These are phyloP conservation scores for Hypoxylon perforatum DNA, from an alignment of 495 filamentous ascomycete genomes.

Conservation along the genomic window DNA sequence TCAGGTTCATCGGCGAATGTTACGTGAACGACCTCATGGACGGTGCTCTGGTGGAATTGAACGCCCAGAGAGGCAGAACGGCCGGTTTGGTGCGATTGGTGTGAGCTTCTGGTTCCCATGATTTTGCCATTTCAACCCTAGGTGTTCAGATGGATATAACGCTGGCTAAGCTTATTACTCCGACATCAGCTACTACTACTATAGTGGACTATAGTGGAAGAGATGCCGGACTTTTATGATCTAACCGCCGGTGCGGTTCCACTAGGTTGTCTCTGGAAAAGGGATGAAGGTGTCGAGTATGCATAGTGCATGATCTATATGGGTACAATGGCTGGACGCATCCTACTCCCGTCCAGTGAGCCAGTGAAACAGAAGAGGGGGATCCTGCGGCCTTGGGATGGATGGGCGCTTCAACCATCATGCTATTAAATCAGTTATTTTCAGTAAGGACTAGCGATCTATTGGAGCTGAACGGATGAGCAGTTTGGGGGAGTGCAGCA, in stretches of 20 bases:
- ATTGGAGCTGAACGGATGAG: slow-evolving; percentile 22
- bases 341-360: slow-evolving; percentile 14
- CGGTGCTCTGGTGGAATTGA: slow-evolving; percentile 11
- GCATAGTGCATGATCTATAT: slow-evolving; percentile 37
- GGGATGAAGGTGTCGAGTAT: slow-evolving; percentile 17
- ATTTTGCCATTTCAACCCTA: not conserved
- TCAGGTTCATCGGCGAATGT: slow-evolving; percentile 32
- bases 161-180: slow-evolving; percentile 13
- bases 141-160: slow-evolving; percentile 14
- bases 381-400: slow-evolving; percentile 26
- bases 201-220: not conserved
- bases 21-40: slow-evolving; percentile 21
- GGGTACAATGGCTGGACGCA: slow-evolving; percentile 23
- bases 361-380: slow-evolving; percentile 9
- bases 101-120: slow-evolving; percentile 4
- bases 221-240: slow-evolving; percentile 22
- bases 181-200: slow-evolving; percentile 14
- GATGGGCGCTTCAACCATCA: slow-evolving; percentile 34
- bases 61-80: slow-evolving; percentile 2
- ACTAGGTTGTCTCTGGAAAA: slow-evolving; percentile 6
- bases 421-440: slow-evolving; percentile 28
- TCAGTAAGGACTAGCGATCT: not conserved
- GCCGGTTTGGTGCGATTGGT: slow-evolving; percentile 5
- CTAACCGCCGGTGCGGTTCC: slow-evolving; percentile 28
- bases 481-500: slow-evolving; percentile 15